Evolutionary conservation across 495 filamentous ascomycete species (phyloP), one percentile per base, ranked within the genome.

Genomic region (Hyphodiscus hymeniophilus): DNA sequence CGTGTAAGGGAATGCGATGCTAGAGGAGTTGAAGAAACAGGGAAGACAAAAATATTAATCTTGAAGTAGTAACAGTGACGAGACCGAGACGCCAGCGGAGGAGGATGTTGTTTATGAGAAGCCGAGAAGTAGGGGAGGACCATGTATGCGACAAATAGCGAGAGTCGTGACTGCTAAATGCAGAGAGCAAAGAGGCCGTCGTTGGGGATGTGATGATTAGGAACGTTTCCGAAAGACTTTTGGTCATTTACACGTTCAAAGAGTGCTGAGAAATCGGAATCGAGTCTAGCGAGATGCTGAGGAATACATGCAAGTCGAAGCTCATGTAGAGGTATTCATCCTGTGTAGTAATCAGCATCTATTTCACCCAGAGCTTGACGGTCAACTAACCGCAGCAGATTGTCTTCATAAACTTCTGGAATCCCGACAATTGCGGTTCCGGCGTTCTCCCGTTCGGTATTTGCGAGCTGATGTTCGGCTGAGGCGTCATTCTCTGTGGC

Each of bases 331-430:
- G 7, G 32, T 40, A 30, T 53, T 58, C 51, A 58, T 54, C 55
- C 55, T 58, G 28, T 31, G n/a, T 26, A 17, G 3, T 24, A 28
- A 15, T 54, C 34, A 54, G 45, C 22, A 22, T 28, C 17, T 15
- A 23, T 26, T 5, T 2, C 35, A 8, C 21, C n/a, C 6, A 12
- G 15, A 17, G 32, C 1, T 15, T 22, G 10, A 31, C 17, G 22
- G 20, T 40, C 10, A 18, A 72, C 71, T 76, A 82, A 76, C 85
- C 80, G 69, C 85, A 90, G 74, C 85, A 90, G 32, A 90, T 68
- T 51, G 75, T 76, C 69, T 87, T 89, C 84, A 86, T 81, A 66
- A 89, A 71, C 66, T 89, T 89, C 60, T 82, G 76, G 67, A 78
- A 74, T 38, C 73, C 74, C 8, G 70, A 73, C 10, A 70, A 74